phyloP scores from a whole-genome alignment of 441 rosid species.

The Lepidium campestre region DNA sequence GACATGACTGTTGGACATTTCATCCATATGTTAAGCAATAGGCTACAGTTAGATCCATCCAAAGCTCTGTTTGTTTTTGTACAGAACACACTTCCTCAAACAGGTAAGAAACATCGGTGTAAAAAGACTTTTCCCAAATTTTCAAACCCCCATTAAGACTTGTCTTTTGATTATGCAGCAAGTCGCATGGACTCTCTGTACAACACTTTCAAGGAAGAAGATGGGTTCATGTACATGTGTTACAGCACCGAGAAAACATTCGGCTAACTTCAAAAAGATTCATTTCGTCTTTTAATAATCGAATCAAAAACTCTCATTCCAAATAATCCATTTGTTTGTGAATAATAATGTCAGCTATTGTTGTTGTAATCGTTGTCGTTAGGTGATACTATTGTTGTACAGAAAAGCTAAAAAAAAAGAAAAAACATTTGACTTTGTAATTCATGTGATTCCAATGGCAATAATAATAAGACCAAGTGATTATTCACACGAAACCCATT shows the following conservation, averaged over 20 bases:
- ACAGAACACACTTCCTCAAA: conserved; percentile 79
- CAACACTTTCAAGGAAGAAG: conserved; percentile 73
- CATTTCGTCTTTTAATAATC: not conserved
- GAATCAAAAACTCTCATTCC: not conserved
- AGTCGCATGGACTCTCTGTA: conserved; percentile 58
- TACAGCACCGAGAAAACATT: conserved; percentile 95
- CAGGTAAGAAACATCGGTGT: conserved; percentile 33
- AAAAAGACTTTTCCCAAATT: too few species aligned
- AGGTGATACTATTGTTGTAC: conserved; percentile 27
- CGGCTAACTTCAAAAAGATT: conserved; percentile 31
- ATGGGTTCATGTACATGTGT: conserved; percentile 87
- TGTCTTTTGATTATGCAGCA: conserved; percentile 35
- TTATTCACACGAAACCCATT: conserved; percentile 23
- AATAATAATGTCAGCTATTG: conserved; percentile 26
- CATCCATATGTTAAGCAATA: conserved; percentile 65
- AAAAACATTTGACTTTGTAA: conserved; percentile 21
- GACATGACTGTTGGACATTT: conserved; percentile 93
- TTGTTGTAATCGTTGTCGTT: conserved; percentile 4
- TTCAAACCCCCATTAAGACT: not conserved
- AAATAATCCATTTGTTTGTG: conserved; percentile 21
- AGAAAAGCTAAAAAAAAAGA: conserved; percentile 1
- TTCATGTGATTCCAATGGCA: conserved; percentile 8
- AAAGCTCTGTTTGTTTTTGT: conserved; percentile 88
- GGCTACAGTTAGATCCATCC: conserved; percentile 65
- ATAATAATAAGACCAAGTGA: conserved; percentile 6